phyloP scores from a whole-genome alignment of 202 grass and related monocot genomes.

The Setaria italica region DNA sequence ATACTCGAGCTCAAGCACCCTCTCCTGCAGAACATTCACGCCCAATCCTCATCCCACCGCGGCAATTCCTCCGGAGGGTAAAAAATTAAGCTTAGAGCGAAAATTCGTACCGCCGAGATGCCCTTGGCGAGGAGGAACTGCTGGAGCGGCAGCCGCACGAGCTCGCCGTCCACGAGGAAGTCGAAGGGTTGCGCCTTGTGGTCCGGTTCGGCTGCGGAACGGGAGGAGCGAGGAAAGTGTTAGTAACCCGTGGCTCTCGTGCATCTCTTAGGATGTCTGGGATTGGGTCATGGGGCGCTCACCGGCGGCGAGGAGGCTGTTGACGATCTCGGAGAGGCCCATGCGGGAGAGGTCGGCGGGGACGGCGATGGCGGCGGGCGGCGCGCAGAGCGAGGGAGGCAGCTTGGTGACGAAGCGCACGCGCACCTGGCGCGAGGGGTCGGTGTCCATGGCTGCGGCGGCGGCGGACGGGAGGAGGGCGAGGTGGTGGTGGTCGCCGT shows the following conservation, averaged over 20 bases:
- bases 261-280: neutral
- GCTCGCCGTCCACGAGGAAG: constrained; percentile 79
- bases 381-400: constrained; percentile 48
- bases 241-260: neutral
- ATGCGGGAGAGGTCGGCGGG: constrained; percentile 76
- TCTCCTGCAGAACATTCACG: constrained; percentile 65
- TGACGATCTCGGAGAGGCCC: constrained; percentile 91
- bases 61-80: neutral
- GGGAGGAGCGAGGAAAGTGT: neutral
- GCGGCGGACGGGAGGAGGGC: neutral
- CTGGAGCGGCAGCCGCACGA: constrained; percentile 78
- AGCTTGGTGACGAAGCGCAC: constrained; percentile 90
- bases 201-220: constrained; percentile 55
- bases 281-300: neutral
- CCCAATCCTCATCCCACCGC: neutral
- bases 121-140: constrained; percentile 83
- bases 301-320: constrained; percentile 67
- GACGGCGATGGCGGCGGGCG: constrained; percentile 64
- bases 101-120: constrained; percentile 70
- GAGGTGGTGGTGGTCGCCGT: neutral
- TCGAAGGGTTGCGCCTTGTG: constrained; percentile 79
- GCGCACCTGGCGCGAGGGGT: constrained; percentile 71
- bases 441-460: constrained; percentile 42
- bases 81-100: neutral
- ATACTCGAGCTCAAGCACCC: constrained; percentile 93